phyloP scores from a whole-genome alignment of 139 green algal genomes.

The Chloropicon primus region DNA sequence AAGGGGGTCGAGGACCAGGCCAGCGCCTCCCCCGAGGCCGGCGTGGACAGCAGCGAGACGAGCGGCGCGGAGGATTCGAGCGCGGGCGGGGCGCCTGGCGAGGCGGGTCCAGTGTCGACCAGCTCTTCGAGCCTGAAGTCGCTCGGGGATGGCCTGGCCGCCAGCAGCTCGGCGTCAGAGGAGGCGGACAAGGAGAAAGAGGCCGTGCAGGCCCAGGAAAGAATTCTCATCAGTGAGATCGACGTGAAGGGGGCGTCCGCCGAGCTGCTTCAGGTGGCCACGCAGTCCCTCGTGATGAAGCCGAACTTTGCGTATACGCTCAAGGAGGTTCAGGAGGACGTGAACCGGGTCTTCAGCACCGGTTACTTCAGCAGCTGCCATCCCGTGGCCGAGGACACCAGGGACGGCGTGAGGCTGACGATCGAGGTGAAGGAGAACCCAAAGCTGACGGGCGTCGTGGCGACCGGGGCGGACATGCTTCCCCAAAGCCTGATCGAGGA shows the following conservation, averaged over 20 bases:
- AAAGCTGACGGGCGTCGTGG: constrained; percentile 34
- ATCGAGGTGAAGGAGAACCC: constrained; percentile 39
- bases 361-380: constrained; percentile 67
- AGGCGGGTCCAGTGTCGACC: neutral
- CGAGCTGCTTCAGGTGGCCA: constrained; percentile 48
- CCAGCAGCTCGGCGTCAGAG: neutral
- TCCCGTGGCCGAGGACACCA: constrained; percentile 73
- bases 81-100: too few relatives aligned
- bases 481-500: constrained; percentile 61
- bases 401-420: constrained; percentile 80
- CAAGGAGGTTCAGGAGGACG: constrained; percentile 60
- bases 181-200: neutral
- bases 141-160: neutral
- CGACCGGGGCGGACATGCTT: constrained; percentile 57
- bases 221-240: constrained; percentile 1
- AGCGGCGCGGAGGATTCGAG: neutral
- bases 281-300: constrained; percentile 43
- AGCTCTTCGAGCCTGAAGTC: neutral
- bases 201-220: neutral
- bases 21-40: neutral
- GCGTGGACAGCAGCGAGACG: neutral
- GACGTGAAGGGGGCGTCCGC: neutral
- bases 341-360: constrained; percentile 71
- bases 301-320: constrained; percentile 90
- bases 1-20: neutral